Conservation (phyloP, 768 basidiomycete genomes). For the Mycena kentingensis region DNA sequence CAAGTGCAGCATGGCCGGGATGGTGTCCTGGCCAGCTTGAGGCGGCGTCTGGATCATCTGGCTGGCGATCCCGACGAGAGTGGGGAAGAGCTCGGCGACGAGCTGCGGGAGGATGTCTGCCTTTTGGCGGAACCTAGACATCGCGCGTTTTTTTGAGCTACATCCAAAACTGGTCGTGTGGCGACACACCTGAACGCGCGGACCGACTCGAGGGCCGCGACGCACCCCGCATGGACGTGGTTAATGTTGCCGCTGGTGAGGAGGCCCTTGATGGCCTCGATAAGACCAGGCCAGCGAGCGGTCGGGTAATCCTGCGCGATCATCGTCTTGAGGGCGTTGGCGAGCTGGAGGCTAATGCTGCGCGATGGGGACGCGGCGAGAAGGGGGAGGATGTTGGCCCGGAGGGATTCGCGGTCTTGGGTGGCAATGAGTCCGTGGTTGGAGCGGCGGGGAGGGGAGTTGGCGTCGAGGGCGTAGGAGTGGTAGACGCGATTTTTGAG, state of each 20-base stretch:
- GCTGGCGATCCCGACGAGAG: conserved; percentile 71
- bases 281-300: conserved; percentile 66
- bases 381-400: conserved; percentile 64
- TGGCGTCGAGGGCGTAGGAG: conserved; percentile 60
- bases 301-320: conserved; percentile 82
- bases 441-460: conserved; percentile 45
- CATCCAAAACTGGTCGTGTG: neutral
- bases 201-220: conserved; percentile 76
- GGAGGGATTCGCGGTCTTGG: conserved; percentile 75
- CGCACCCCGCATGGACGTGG: conserved; percentile 80
- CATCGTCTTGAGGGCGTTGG: conserved; percentile 69
- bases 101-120: conserved; percentile 60
- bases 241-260: conserved; percentile 64
- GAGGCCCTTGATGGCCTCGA: conserved; percentile 67
- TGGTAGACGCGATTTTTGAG: conserved; percentile 85
- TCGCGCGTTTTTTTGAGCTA: neutral
- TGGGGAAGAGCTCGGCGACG: conserved; percentile 68
- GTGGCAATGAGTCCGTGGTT: conserved; percentile 64
- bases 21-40: conserved; percentile 59
- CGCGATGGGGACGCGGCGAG: conserved; percentile 69
- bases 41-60: conserved; percentile 69
- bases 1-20: conserved; percentile 81
- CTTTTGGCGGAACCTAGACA: conserved; percentile 67
- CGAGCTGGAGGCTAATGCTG: conserved; percentile 74
- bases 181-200: conserved; percentile 70